Evolutionary conservation across 78 protist species (phyloP), one percentile per base, ranked within the genome.

Genomic region (Chrysochromulina parva): DNA sequence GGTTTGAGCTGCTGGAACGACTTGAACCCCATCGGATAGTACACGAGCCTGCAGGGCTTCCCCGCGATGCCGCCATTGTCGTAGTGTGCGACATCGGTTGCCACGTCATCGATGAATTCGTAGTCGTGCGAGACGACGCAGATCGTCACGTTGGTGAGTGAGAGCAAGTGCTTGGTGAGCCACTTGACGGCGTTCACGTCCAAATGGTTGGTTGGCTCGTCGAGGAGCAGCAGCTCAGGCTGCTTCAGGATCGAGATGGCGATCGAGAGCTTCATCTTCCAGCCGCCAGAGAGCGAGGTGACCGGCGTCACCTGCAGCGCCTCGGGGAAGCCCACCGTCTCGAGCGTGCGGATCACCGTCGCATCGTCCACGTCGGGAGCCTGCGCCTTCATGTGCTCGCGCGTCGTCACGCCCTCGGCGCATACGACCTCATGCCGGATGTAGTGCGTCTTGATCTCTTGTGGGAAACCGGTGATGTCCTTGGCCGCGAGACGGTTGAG

Each of bases 181-280:
- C 73, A 66, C 47, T 24, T 11, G 38, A 66, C 73, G 6, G 94
- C 22, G 60, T 88, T 0, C 38, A 1, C 50, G 80, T 62, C 88
- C 9, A 93, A 48, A 47, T 90, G 90, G 90, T 88, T 90, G 4
- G 91, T 90, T 28, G 92, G 94, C 62, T 93, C 95, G 90, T 93
- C 95, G 53, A 93, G 69, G 26, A 93, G 90, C 50, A 93, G 90
- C 60, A 93, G 47, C 22, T 92, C 58, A 20, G 94, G 95, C 53
- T 54, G 20, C 20, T 55, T 2, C 52, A 91, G 85, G 9, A 90
- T 14, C 38, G 73, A 66, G 47, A 14, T 26, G n/a, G 73, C 73
- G 73, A 66, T 66, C 24, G 24, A 9, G 19, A 66, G 73, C 47
- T 66, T 66, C 73, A 66, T 66, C 24, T 19, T 9, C 73, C 73